Evolutionary conservation across 2,329 filamentous ascomycete species (phyloP).

Genomic region (Dryadomyces quercivorus): DNA sequence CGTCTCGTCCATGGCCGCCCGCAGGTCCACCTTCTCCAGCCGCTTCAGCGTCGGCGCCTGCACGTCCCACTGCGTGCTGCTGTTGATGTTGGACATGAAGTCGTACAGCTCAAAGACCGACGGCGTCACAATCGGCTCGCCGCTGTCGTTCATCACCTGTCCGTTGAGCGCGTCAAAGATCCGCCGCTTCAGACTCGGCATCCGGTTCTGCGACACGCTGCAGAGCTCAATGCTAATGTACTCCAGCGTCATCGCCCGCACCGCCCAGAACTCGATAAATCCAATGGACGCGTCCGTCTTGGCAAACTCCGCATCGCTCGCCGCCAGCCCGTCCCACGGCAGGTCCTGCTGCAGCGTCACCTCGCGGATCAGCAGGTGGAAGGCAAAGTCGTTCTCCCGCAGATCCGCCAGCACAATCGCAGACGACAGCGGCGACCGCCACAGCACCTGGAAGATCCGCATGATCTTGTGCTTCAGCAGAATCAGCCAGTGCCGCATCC

Average conservation of each 20-base stretch:
- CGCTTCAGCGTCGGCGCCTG: constrained; percentile 42
- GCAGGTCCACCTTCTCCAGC: constrained; percentile 56
- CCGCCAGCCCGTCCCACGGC: constrained; percentile 59
- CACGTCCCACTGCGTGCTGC: constrained; percentile 37
- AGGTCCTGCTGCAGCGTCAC: constrained; percentile 56
- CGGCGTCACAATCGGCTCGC: constrained; percentile 52
- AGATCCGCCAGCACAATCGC: constrained; percentile 66
- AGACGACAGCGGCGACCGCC: constrained; percentile 70
- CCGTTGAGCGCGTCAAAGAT: constrained; percentile 69
- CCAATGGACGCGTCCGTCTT: constrained; percentile 53
- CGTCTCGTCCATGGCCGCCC: constrained; percentile 49
- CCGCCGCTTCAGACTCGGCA: constrained; percentile 56
- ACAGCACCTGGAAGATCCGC: constrained; percentile 67
- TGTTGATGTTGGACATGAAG: constrained; percentile 50
- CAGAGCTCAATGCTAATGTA: constrained; percentile 81
- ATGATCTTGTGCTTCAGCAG: constrained; percentile 56
- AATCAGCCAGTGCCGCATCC: constrained; percentile 56
- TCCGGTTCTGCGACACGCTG: constrained; percentile 57
- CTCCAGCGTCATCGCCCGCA: constrained; percentile 67
- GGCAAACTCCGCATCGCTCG: constrained; percentile 54
- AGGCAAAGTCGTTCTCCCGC: constrained; percentile 67
- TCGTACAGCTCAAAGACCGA: constrained; percentile 90
- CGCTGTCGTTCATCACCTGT: constrained; percentile 53
- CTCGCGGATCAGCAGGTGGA: constrained; percentile 61
- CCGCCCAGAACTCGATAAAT: constrained; percentile 64